Percentiles rank a stretch among this genome's conserved stretches.
These are phyloP conservation scores for Lindgomyces ingoldianus DNA, from an alignment of 495 filamentous ascomycete species.

Conservation along the genomic window DNA sequence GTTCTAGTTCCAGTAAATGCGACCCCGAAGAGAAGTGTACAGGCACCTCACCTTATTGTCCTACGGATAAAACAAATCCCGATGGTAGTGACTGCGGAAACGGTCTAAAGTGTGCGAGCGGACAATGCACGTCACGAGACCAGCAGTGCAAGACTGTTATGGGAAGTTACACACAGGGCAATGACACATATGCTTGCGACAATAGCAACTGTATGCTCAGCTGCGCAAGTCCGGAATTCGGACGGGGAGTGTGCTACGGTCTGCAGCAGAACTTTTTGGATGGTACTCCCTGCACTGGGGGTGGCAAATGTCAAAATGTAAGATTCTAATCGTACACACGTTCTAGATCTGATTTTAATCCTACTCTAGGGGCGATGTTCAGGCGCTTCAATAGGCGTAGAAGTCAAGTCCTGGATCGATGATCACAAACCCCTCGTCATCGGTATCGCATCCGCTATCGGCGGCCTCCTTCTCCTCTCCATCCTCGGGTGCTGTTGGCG, in stretches of 20 bases:
- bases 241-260: constrained; percentile 62
- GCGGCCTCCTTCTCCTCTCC: constrained; percentile 46
- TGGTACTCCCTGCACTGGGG: constrained; percentile 81
- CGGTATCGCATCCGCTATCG: constrained; percentile 44
- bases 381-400: constrained; percentile 44
- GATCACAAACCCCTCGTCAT: constrained; percentile 50
- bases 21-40: constrained; percentile 82
- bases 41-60: constrained; percentile 72
- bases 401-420: constrained; percentile 49
- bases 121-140: constrained; percentile 92
- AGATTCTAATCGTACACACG: neutral
- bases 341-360: constrained; percentile 7
- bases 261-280: constrained; percentile 94
- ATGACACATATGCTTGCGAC: constrained; percentile 82
- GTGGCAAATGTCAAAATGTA: constrained; percentile 71
- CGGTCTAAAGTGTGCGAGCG: constrained; percentile 78
- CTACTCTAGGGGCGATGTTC: constrained; percentile 45
- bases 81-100: constrained; percentile 71
- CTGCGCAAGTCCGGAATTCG: constrained; percentile 72
- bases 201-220: constrained; percentile 69
- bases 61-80: constrained; percentile 63
- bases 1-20: constrained; percentile 73
- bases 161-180: constrained; percentile 71
- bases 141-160: constrained; percentile 86
- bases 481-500: constrained; percentile 44